Evolutionary conservation across 2,329 filamentous ascomycete species (phyloP), one percentile per base, ranked within the genome.

Genomic region (Cercospora janseana): DNA sequence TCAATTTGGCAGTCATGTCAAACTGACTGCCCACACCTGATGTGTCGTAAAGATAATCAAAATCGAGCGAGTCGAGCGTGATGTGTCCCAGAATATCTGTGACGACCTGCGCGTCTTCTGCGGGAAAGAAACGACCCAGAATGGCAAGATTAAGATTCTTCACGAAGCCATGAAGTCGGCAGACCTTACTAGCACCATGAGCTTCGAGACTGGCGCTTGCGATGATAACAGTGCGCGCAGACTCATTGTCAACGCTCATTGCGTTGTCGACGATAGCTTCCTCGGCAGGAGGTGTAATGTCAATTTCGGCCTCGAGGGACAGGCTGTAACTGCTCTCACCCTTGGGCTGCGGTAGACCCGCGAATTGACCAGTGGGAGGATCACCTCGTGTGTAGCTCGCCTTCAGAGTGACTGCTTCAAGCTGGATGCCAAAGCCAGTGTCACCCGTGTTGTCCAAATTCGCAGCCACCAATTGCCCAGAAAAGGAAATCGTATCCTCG

Each of bases 11-110:
- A 4, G 16, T 18, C 3, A 49, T 43, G 27, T 31, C 24, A 21
- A 49, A 49, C 10, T 21, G 26, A 15, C 32, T 32, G 13, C 35
- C 34, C 12, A 31, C n/a, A 1, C 46, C 46, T 6, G 10, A 12
- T 10, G 13, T 31, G 6, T 41, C 37, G 37, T 49, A 49, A 6
- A 32, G 7, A 13, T 49, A 49, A 9, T 49, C 46, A 5, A 49
- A 21, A 4, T 35, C 23, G 6, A 49, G 27, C n/a, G 24, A 16
- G 10, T 31, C 15, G 4, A 49, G 7, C 7, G 16, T 21, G 10
- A 49, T 31, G 12, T 49, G 35, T 1, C 46, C 46, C 8, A 49
- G 46, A 8, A 35, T 23, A 23, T 49, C 46, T 10, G 24, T 35
- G 4, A 42, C 27, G 6, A 43, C 43, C 6, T 12, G 24, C 8